Evolutionary conservation across 495 filamentous ascomycete species (phyloP).

Genomic region (Parmelia sp.): DNA sequence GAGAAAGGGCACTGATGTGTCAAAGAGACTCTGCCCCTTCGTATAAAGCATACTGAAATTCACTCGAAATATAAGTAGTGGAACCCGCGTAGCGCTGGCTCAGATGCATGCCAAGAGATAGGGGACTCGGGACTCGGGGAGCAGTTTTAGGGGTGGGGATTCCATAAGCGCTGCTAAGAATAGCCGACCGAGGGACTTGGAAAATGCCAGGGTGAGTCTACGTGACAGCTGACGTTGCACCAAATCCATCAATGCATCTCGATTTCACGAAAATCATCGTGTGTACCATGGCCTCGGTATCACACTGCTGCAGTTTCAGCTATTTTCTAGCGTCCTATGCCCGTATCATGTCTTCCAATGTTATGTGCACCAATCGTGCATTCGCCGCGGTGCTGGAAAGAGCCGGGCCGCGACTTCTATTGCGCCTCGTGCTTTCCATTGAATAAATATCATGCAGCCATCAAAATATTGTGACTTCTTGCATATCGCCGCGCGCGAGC

Average conservation of each 20-base stretch:
- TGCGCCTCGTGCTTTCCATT: neutral
- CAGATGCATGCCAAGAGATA: neutral
- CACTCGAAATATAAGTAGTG: neutral
- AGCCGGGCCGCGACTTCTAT: neutral
- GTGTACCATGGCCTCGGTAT: neutral
- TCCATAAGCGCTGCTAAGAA: neutral
- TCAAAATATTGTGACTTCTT: neutral
- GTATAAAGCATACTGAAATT: no score
- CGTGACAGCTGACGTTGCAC: conserved; percentile 1
- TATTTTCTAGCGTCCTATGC: neutral
- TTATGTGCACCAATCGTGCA: no score
- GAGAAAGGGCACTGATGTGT: no score
- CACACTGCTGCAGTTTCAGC: neutral
- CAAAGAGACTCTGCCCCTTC: neutral
- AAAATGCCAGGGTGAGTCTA: neutral
- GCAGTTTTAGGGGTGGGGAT: neutral
- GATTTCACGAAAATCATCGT: no score
- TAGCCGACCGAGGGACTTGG: no score
- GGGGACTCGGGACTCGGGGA: neutral
- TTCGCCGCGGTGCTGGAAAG: neutral
- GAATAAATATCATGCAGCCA: neutral
- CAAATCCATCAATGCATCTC: neutral
- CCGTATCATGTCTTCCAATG: no score
- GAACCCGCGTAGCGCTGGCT: no score
- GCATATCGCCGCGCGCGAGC: neutral